These are phyloP conservation scores for Oryza coarctata DNA, from an alignment of 176 grass and related monocot species.

Conservation along the genomic window DNA sequence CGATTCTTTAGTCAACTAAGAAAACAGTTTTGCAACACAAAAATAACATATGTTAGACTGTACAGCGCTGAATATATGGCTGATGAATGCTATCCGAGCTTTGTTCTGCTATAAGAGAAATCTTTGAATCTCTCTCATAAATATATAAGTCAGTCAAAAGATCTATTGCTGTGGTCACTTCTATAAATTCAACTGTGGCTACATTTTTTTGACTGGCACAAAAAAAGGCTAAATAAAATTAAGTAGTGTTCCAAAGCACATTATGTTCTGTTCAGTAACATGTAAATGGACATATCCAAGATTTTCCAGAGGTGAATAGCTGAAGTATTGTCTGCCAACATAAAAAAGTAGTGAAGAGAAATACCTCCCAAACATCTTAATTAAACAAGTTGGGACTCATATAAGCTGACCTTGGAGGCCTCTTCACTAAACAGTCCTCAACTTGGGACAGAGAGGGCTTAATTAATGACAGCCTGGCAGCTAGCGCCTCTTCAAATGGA, in stretches of 20 bases:
- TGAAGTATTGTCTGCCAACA: background rate
- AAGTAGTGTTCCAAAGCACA: background rate
- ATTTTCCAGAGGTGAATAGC: background rate
- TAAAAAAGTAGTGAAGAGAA: background rate
- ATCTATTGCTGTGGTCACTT: background rate
- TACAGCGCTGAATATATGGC: background rate
- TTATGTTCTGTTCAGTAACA: background rate
- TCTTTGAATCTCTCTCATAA: background rate
- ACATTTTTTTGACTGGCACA: background rate
- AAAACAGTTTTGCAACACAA: background rate
- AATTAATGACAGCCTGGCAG: constrained; percentile 80
- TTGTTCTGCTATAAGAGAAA: constrained; percentile 1
- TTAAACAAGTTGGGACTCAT: background rate
- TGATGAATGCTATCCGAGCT: background rate
- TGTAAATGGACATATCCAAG: background rate
- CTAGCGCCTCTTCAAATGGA: constrained; percentile 86
- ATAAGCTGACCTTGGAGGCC: constrained; percentile 62
- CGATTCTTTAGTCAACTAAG: constrained; percentile 5
- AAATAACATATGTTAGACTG: background rate
- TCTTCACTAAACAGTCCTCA: constrained; percentile 66
- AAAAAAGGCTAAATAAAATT: background rate
- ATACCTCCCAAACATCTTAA: background rate
- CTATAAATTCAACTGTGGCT: background rate
- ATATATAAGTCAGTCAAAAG: background rate
- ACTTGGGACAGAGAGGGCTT: constrained; percentile 74